These are phyloP conservation scores for Metschnikowia borealis DNA, from an alignment of 805 yeast genomes.

Conservation along the genomic window DNA sequence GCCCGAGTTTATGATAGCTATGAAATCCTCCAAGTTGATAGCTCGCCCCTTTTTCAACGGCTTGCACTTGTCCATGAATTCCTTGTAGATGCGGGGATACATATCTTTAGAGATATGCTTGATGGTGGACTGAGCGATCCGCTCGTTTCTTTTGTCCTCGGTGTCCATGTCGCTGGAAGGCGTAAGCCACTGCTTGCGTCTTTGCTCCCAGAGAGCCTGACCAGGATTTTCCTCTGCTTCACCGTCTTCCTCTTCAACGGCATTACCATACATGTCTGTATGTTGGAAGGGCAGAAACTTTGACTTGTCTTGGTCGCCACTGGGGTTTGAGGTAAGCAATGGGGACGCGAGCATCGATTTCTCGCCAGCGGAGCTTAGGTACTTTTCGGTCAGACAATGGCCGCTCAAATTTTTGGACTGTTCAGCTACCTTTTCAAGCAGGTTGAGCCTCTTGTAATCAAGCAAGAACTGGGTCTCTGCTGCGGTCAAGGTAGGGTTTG, in stretches of 20 bases:
- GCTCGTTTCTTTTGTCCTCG: slow-evolving; percentile 10
- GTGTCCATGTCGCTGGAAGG: slow-evolving; percentile 27
- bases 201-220: slow-evolving; percentile 61
- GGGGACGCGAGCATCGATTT: background rate
- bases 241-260: background rate
- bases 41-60: slow-evolving; percentile 55
- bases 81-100: slow-evolving; percentile 60
- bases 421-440: slow-evolving; percentile 26
- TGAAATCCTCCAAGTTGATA: slow-evolving; percentile 68
- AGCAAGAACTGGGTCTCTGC: slow-evolving; percentile 31
- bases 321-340: background rate
- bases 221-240: slow-evolving; percentile 37
- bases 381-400: background rate
- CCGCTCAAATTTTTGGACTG: background rate
- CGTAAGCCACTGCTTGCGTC: slow-evolving; percentile 65
- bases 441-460: slow-evolving; percentile 29
- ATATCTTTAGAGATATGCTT: slow-evolving; percentile 45
- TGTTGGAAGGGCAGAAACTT: background rate
- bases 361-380: background rate
- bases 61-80: slow-evolving; percentile 66
- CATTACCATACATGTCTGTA: background rate
- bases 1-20: slow-evolving; percentile 72
- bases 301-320: background rate
- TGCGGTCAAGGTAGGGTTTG: slow-evolving; percentile 15
- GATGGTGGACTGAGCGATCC: slow-evolving; percentile 20